These are phyloP conservation scores for Debaryomyces robertsiae DNA, from an alignment of 1,139 yeast genomes.

Conservation along the genomic window DNA sequence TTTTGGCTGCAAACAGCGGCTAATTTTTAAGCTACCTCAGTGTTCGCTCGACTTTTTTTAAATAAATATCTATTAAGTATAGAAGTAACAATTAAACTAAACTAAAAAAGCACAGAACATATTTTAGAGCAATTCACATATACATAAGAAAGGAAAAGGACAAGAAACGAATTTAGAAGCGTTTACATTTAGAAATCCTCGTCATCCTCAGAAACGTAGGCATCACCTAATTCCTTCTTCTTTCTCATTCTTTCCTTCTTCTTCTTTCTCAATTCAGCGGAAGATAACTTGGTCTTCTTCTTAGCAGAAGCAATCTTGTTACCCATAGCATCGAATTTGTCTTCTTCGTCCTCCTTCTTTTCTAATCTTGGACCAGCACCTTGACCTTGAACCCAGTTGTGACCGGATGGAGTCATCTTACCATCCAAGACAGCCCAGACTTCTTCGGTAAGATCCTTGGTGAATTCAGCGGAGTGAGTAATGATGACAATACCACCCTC, in stretches of 20 bases:
- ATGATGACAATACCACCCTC: constrained; percentile 99
- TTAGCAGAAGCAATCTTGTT: constrained; percentile 96
- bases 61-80: constrained; percentile 9
- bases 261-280: constrained; percentile 99
- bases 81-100: constrained; percentile 9
- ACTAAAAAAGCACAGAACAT: constrained; percentile 4
- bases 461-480: constrained; percentile 99
- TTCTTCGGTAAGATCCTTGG: constrained; percentile 97
- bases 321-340: constrained; percentile 99
- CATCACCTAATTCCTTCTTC: constrained; percentile 99
- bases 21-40: background rate
- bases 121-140: constrained; percentile 7
- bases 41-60: background rate
- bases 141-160: constrained; percentile 11
- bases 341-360: constrained; percentile 97
- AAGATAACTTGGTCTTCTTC: constrained; percentile 97
- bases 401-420: constrained; percentile 99
- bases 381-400: constrained; percentile 99
- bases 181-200: constrained; percentile 48
- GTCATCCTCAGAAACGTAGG: constrained; percentile 94
- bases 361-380: constrained; percentile 99
- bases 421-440: constrained; percentile 99
- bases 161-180: constrained; percentile 11
- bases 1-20: background rate
- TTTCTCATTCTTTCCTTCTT: constrained; percentile 99